Evolutionary conservation across 2,329 filamentous ascomycete species (phyloP).

Genomic region (Trichoderma cornu-damae): DNA sequence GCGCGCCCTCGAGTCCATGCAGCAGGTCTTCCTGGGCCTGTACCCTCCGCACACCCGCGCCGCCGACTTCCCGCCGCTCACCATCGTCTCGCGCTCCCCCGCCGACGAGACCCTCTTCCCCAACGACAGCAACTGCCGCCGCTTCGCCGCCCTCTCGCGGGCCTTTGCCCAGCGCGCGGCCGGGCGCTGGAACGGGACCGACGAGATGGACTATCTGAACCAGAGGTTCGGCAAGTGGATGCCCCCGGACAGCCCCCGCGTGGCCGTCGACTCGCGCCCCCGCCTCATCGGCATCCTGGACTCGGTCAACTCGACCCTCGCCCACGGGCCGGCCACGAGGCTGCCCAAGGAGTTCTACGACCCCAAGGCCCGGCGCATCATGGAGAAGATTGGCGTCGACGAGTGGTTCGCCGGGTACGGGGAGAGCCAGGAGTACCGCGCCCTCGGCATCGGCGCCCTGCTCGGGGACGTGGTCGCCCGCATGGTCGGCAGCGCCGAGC

Average conservation of each 20-base stretch:
- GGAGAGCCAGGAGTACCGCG: constrained; percentile 82
- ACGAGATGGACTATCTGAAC: constrained; percentile 80
- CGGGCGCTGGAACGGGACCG: constrained; percentile 66
- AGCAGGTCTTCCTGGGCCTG: constrained; percentile 69
- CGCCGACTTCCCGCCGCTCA: constrained; percentile 52
- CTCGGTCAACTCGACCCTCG: constrained; percentile 81
- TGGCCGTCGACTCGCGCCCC: constrained; percentile 80
- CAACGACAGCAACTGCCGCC: constrained; percentile 68
- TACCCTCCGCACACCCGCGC: constrained; percentile 54
- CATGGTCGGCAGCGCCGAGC: constrained; percentile 63
- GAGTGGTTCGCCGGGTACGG: constrained; percentile 90
- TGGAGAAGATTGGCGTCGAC: constrained; percentile 73
- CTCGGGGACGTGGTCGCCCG: constrained; percentile 76
- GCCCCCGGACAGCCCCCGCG: constrained; percentile 60
- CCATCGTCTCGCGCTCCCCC: constrained; percentile 59
- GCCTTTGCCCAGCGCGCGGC: constrained; percentile 69
- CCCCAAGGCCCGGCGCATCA: constrained; percentile 59
- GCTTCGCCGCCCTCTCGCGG: constrained; percentile 63
- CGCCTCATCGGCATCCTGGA: constrained; percentile 89
- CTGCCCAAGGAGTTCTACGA: constrained; percentile 89
- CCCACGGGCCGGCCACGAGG: constrained; percentile 68
- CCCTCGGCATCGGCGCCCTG: constrained; percentile 77
- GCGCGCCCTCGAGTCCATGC: constrained; percentile 70
- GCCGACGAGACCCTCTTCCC: constrained; percentile 75
- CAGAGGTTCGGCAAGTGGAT: constrained; percentile 78